Conservation (phyloP, 2,329 filamentous ascomycete genomes). For the Colletotrichum sansevieriae region DNA sequence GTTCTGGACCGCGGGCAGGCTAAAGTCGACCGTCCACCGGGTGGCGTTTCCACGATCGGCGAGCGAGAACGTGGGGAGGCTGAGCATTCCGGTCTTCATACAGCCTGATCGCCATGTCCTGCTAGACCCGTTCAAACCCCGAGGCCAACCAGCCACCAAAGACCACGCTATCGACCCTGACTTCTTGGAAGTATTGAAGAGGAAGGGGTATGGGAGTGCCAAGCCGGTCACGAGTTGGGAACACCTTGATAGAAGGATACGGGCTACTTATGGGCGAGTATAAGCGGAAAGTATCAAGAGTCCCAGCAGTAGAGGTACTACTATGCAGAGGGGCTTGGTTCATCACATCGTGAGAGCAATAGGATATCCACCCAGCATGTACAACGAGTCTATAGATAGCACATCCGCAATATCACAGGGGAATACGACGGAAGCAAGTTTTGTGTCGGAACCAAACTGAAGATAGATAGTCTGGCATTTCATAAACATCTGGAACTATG, state of each 20-base stretch:
- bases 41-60: slow-evolving; percentile 74
- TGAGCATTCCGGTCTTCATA: slow-evolving; percentile 41
- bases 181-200: slow-evolving; percentile 35
- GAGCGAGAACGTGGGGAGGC: slow-evolving; percentile 37
- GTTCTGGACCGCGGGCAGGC: slow-evolving; percentile 91
- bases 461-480: not conserved
- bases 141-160: not conserved
- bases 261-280: slow-evolving; percentile 32
- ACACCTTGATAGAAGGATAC: slow-evolving; percentile 38
- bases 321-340: no score
- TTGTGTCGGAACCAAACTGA: no score
- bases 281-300: not conserved
- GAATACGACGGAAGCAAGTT: no score
- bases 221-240: slow-evolving; percentile 37
- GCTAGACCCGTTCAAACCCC: slow-evolving; percentile 26
- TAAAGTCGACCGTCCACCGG: slow-evolving; percentile 89
- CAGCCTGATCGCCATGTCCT: slow-evolving; percentile 40
- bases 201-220: slow-evolving; percentile 38
- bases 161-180: not conserved
- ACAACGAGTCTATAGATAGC: no score
- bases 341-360: no score
- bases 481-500: not conserved
- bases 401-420: no score
- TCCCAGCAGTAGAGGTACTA: no score
- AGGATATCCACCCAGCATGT: slow-evolving; percentile 1